Base-by-base conservation (phyloP, 2,329 filamentous ascomycete species). In the Bipolaris cookei region DNA sequence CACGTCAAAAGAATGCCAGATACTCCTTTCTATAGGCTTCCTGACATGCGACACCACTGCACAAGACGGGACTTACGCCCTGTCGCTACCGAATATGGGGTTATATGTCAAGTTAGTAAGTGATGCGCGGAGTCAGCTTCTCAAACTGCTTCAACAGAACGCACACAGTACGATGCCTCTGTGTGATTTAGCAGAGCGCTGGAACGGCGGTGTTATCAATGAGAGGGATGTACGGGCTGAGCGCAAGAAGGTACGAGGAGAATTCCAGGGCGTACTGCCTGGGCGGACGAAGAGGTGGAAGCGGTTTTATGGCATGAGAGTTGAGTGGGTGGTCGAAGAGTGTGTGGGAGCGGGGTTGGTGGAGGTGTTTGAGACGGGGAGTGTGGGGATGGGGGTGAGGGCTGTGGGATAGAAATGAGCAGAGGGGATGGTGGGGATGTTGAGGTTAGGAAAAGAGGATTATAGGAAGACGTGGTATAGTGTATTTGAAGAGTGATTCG, bases 351-450 rank as follows among this genome's bases (percentile, higher is more conserved):
- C 86, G 25, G 90, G 90, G 1, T 69, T 88, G 14, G 83, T 92
- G 3, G 90, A 93, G 75, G 77, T 90, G 13, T 93, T 93, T 72
- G 85, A 91, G 68, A 92, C 90, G 11, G 82, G 87, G 13, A 89
- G 86, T 66, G 88, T 92, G n/a, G 90, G 90, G 1, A 81, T 84
- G 58, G 90, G 86, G 10, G 83, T 91, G 1, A 70, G 79, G 21
- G 16, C 30, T 11, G 38, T 54, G n/a, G 25, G 25, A 28, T 28
- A 28, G 25, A 8, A 8, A 28, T 7, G 25, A 28, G 7, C 2
- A 28, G 25, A 10, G 7, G 8, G 25, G 25, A 10, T 28, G 25
- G 7, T 8, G 7, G 8, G 25, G 25, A 10, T 28, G 25, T 1
- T 8, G 21, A 21, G 21, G 21, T 21, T 21, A 4, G 21, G 21